phyloP scores from a whole-genome alignment of 192 early-diverging fungal species.

The Backusella parvicylindrica region DNA sequence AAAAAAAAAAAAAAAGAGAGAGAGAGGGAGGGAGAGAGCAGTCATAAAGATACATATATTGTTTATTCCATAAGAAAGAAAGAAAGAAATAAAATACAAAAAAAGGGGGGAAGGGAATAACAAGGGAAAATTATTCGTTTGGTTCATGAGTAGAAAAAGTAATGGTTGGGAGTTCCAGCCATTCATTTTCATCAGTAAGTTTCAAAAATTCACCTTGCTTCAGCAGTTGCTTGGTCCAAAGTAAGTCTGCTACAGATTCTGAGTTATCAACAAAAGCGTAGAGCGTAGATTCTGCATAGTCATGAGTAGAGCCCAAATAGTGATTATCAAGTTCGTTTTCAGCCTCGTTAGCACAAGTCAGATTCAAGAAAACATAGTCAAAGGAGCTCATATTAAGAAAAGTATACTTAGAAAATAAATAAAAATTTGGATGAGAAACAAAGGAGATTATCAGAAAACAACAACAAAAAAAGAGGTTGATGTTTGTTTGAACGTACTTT shows the following conservation, averaged over 20 bases:
- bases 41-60: neutral
- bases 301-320: conserved; percentile 2
- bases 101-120: neutral
- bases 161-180: neutral
- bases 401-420: neutral
- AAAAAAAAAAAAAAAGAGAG: too few relatives aligned
- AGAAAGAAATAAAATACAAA: neutral
- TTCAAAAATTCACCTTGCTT: conserved; percentile 14
- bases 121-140: neutral
- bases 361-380: neutral
- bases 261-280: conserved; percentile 13
- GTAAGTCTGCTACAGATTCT: conserved; percentile 7
- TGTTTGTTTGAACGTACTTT: neutral
- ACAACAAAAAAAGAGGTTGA: neutral
- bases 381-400: neutral
- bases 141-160: conserved; percentile 17
- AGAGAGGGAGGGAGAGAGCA: too few relatives aligned
- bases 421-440: neutral
- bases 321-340: neutral
- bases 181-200: conserved; percentile 9
- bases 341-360: neutral
- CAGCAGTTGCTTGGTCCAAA: conserved; percentile 10
- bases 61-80: neutral
- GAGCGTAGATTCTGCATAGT: conserved; percentile 3
- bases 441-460: neutral